Conservation (phyloP, 177 flowering plant species). For the Telopea speciosissima region DNA sequence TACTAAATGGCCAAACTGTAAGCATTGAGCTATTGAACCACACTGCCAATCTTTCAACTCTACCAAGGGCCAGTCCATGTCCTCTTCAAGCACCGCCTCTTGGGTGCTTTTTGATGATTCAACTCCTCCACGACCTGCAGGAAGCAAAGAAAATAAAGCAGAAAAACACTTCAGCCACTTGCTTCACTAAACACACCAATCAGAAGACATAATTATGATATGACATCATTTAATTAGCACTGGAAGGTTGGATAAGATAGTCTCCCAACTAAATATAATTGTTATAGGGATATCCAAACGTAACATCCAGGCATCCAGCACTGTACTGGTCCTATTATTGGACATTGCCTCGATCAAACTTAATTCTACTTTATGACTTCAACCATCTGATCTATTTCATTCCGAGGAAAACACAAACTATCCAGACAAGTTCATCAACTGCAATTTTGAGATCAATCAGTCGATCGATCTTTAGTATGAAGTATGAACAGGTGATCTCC, state of each 20-base stretch:
- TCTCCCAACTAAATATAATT: background rate
- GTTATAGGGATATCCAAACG: background rate
- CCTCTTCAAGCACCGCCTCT: slow-evolving; percentile 15
- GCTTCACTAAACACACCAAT: background rate
- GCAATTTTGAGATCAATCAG: background rate
- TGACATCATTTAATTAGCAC: background rate
- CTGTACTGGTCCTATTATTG: background rate
- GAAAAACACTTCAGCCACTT: background rate
- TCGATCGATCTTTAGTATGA: background rate
- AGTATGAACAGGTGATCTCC: background rate
- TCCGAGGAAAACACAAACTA: background rate
- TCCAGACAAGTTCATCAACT: background rate
- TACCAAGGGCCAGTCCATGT: slow-evolving; percentile 15
- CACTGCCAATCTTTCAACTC: background rate
- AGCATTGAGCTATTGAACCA: background rate
- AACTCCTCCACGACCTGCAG: slow-evolving; percentile 7
- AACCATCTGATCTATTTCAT: background rate
- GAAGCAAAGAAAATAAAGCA: background rate
- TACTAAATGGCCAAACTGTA: background rate
- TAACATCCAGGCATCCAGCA: background rate
- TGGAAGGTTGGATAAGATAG: background rate
- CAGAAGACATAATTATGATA: background rate
- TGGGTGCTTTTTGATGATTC: slow-evolving; percentile 6
- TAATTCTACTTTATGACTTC: no score
- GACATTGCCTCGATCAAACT: background rate